Base-by-base conservation (phyloP, 768 basidiomycete genomes). In the Strobilomyces echinocephalus region DNA sequence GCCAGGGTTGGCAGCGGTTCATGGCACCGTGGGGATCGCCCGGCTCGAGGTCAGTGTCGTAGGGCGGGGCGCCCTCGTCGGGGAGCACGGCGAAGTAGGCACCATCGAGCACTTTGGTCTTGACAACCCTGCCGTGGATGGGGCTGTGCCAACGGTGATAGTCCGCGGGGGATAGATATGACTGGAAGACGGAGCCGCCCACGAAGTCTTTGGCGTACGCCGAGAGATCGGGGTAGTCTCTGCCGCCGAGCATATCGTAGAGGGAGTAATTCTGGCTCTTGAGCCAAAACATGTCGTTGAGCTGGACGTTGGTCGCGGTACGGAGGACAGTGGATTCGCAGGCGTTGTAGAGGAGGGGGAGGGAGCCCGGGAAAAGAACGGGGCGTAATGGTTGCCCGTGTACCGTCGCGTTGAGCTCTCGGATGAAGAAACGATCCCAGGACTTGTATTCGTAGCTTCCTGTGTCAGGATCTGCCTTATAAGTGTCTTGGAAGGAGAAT, bases 61-160 rank as follows among this genome's bases (percentile, higher is more conserved):
- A 20, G 2, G n/a, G 12, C 12, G 44, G 44, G 4, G 44, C 44
- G 11, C 43, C 43, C 11, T 44, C 43, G 28, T 44, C 43, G 10
- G 43, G 44, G 4, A 45, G 11, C 10, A 33, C 44, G 18, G 44
- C 44, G 30, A 6, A 45, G 30, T 45, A 45, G 18, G 44, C 12
- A n/a, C 44, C 44, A 2, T 31, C 30, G 5, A 45, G 9, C 5
- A 18, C 6, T 14, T 18, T n/a, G 31, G 31, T 20, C 12, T 31
- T 20, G n/a, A 18, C 33, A 3, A 45, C 44, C 12, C 14, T 45
- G 8, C 30, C 31, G 16, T 44, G 14, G 14, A 84, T 74, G 39
- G 84, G 84, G 33, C 72, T 67, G 68, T 81, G 79, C 84, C 82
- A 84, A 57, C 82, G 79, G 58, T 85, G 83, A 61, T 82, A 85